Evolutionary conservation across 2,329 filamentous ascomycete species (phyloP), one percentile per base, ranked within the genome.

Genomic region (Westerdykella sp.): DNA sequence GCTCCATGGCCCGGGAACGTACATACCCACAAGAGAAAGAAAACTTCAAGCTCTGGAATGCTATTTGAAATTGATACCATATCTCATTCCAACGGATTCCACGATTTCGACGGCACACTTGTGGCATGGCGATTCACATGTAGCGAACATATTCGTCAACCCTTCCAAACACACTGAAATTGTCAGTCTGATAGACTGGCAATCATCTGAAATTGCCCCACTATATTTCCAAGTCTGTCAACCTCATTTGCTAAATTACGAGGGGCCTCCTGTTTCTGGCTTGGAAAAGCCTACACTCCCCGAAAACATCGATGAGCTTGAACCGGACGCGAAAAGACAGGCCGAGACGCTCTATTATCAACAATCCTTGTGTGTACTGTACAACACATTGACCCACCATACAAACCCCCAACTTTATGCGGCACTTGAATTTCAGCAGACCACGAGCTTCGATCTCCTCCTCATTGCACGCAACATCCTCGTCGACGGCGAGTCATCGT

Each of bases 41-140:
- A 70, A 70, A 45, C 42, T 64, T 3, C 44, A 44, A 13, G 65
- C 62, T 9, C 45, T 65, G 40, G 28, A 53, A 18, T 50, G 44
- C 28, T 68, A 67, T 49, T 51, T 61, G 37, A 46, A 55, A 18
- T 30, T 65, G 6, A 43, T 59, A 15, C 56, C 49, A 16, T 50
- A 50, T 38, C 45, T 66, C 21, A 45, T 64, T 9, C 63, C 57
- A 3, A 46, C 21, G 30, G 57, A 67, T 41, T 14, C 32, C 40
- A 40, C 49, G 13, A 55, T 65, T 34, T 48, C 45, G 44, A 48
- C 52, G 30, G 40, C 48, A 11, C 53, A 59, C 52, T 49, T 64
- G 14, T 65, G 59, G 68, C 66, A 72, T 41, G 46, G 44, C 30
- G 68, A 72, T 39, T 50, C 71, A 15, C 68, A 72, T 39, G 42